phyloP scores from a whole-genome alignment of 305 asterid genomes.

The Fraxinus nigra region DNA sequence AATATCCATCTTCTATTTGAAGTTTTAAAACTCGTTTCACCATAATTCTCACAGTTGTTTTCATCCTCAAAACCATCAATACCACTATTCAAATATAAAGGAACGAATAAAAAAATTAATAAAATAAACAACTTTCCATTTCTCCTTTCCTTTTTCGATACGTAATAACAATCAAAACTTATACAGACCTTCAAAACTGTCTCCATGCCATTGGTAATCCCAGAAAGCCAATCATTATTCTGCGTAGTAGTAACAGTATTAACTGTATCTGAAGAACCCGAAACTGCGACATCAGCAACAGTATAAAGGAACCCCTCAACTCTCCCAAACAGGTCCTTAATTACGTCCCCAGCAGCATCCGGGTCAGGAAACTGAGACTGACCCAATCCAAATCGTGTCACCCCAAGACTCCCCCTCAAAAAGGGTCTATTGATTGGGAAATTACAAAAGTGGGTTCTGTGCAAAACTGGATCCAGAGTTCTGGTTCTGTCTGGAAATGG shows the following conservation, averaged over 20 bases:
- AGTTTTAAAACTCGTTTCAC: not conserved
- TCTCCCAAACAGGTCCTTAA: constrained; percentile 60
- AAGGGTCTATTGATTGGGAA: constrained; percentile 43
- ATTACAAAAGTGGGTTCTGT: constrained; percentile 41
- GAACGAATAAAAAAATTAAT: not conserved
- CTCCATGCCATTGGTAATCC: constrained; percentile 89
- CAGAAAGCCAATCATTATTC: constrained; percentile 88
- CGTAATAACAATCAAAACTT: constrained; percentile 14
- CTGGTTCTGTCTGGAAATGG: constrained; percentile 47
- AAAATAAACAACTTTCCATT: not conserved
- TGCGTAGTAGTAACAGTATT: constrained; percentile 43
- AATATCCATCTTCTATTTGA: not conserved
- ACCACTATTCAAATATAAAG: not conserved
- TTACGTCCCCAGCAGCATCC: constrained; percentile 48
- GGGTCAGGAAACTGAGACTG: constrained; percentile 70
- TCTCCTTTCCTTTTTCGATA: not conserved
- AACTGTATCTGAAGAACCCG: constrained; percentile 50
- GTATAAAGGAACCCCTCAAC: constrained; percentile 80
- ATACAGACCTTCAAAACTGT: constrained; percentile 77
- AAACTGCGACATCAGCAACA: constrained; percentile 84
- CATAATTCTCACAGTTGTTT: not conserved
- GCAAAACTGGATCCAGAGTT: constrained; percentile 38
- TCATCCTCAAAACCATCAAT: constrained; percentile 2
- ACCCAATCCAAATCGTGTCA: constrained; percentile 73
- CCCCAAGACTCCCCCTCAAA: constrained; percentile 47